A percentile compares a stretch with the other conserved stretches of the same genome.
phyloP scores from a whole-genome alignment of 805 yeast species.

The Kuraishia piskuri region DNA sequence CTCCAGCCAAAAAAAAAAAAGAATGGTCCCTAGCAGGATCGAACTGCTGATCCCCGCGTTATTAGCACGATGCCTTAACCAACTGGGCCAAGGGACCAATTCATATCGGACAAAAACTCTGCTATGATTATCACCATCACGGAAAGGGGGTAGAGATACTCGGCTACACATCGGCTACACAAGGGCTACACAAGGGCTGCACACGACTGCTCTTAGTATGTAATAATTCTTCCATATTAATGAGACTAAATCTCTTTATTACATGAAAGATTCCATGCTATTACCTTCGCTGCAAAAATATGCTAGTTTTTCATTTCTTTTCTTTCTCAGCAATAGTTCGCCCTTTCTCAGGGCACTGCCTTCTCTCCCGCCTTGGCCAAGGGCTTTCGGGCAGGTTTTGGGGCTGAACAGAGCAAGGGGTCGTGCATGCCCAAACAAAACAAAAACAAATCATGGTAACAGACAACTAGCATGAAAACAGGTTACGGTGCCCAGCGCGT shows the following conservation, averaged over 20 bases:
- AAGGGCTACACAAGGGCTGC: too few relatives aligned
- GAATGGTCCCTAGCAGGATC: constrained; percentile 79
- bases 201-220: too few relatives aligned
- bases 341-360: too few relatives aligned
- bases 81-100: constrained; percentile 32
- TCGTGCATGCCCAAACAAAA: not conserved
- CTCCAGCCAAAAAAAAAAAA: too few relatives aligned
- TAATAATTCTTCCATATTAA: too few relatives aligned
- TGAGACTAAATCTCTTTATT: too few relatives aligned
- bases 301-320: too few relatives aligned
- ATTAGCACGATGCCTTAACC: constrained; percentile 38
- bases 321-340: too few relatives aligned
- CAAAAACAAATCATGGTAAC: not conserved
- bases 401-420: not conserved
- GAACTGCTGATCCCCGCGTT: constrained; percentile 69
- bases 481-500: constrained; percentile 3
- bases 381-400: not conserved
- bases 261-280: too few relatives aligned
- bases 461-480: constrained; percentile 2
- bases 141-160: not conserved
- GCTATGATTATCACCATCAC: too few relatives aligned
- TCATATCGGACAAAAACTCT: not conserved
- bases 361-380: not conserved
- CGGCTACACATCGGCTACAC: too few relatives aligned
- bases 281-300: too few relatives aligned